Evolutionary conservation across 108 stramenopile species (phyloP), one percentile per base, ranked within the genome.

Genomic region (Discostella pseudostelligera): DNA sequence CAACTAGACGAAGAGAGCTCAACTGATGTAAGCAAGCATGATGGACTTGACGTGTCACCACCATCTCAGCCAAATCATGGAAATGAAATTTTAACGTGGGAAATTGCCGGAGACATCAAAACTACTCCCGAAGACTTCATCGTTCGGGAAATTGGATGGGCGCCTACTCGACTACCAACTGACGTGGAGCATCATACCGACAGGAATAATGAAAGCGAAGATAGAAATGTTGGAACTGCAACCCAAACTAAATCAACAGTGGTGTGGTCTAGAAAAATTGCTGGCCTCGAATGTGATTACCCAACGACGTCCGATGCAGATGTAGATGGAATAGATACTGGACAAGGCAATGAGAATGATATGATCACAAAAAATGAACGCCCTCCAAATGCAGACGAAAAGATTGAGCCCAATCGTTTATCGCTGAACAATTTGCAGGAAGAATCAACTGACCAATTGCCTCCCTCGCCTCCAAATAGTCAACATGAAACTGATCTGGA

Each of bases 91-190:
- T 26, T 36, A 0, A 85, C 90, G 9, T 83, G 82, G 75, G 92
- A 93, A 64, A 82, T 93, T 45, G 22, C 74, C 14, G 92, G 88
- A 4, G 47, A 60, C 7, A 80, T 93, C 59, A 93, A 93, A 63
- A 53, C 70, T 9, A 49, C 6, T 1, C 85, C 92, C 28, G 78
- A 89, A 72, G 92, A 93, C 63, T 93, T 93, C 72, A 53, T 86
- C 11, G 92, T 93, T 3, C 82, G 88, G 26, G 92, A 93, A 77
- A 83, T 93, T 49, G 81, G 74, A 49, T 63, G 43, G 60, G 35
- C 55, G 4, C 74, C 74, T 39, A 24, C 51, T 28, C 17, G 36
- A 19, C 1, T 16, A 6, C 32, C 47, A 5, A 17, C 10, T 10
- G n/a, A n/a, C n/a, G n/a, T n/a, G n/a, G n/a, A n/a, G 43, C 1